Base-by-base conservation (phyloP, 441 rosid genomes). In the Populus trichocarpa region DNA sequence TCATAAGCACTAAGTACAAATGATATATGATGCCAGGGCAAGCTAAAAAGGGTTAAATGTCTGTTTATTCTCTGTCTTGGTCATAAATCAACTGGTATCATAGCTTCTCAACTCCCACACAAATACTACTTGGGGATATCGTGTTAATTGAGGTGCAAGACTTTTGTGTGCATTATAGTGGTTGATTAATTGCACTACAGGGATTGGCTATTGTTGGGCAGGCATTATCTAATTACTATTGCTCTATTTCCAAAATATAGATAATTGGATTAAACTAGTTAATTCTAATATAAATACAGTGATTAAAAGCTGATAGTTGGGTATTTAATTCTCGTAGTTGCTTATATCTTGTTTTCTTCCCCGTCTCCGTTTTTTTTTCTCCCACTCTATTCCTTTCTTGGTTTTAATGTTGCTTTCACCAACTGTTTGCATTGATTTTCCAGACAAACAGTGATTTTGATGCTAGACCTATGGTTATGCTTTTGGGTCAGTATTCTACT, bases 381-480 rank as follows among this genome's bases (percentile, higher is more conserved):
- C 3, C 23, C 22, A 3, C 32, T 28, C 71, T 57, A 26, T 32
- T 16, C 59, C 30, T 5, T 20, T 13, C 32, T 1, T 22, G 2
- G 18, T 14, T 33, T 63, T 66, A 64, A 65, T 46, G 61, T 25
- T 23, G 18, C 68, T 64, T 33, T 42, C 25, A 72, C 67, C 9
- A 35, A 65, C 40, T n/a, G n/a, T 12, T 42, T 75, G 75, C 38
- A 65, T 42, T 40, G 7, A 22, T 84, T 68, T 78, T 76, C 59
- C 83, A 96, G 99, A 81, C 92, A 67, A 92, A 85, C 78, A 96
- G 99, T 82, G 97, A 96, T 80, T 96, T 96, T 80, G 99, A 96
- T 81, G 97, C 97, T 18, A 96, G 90, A 77, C 99, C 99, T 32
- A 96, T 96, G 99, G 99, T 96, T 75, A 93, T 93, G 99, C 97